Base-by-base conservation (phyloP, 2,329 filamentous ascomycete genomes). In the Cladorrhinum sp. region DNA sequence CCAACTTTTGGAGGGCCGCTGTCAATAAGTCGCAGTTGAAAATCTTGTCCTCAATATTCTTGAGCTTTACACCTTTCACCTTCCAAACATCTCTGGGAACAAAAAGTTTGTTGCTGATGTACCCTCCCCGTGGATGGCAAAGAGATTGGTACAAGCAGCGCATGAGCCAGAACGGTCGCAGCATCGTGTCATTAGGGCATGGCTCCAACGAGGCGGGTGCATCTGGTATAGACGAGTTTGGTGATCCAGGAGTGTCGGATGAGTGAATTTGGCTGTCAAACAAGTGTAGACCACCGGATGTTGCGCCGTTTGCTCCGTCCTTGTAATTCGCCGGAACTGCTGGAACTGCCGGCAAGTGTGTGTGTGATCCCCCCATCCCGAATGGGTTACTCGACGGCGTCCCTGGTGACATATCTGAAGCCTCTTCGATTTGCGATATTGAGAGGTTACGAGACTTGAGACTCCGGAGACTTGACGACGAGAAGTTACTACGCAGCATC, bases 91-190 rank as follows among this genome's bases (percentile, higher is more conserved):
- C 93, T 55, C 91, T 85, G 5, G 95, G 93, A 4, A 99, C 84
- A 71, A 99, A 99, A 0, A 99, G 82, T 68, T 92, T 93, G 22
- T 88, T 93, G 57, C 93, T 96, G 20, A 99, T 72, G 71, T 97
- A 99, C 16, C 93, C 95, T 38, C 95, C 95, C 23, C 92, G 87
- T 2, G 93, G 92, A 70, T 99, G 93, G 18, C 88, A 89, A 50
- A 99, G 85, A 0, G 93, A 96, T 73, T 97, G 92, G 71, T 95
- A 96, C 24, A 99, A 81, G 63, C 90, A 93, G 58, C 95, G 87
- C 91, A 99, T 96, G 50, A 99, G 81, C 95, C 95, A 99, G 74
- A 97, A 99, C 1, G 95, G 96, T 20, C 95, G 87, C n/a, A 98
- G 81, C 69, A 97, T 82, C 62, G 89, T 88, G 45, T 96, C 92